phyloP scores from a whole-genome alignment of 2,329 filamentous ascomycete genomes.

The Phialophora tarda region DNA sequence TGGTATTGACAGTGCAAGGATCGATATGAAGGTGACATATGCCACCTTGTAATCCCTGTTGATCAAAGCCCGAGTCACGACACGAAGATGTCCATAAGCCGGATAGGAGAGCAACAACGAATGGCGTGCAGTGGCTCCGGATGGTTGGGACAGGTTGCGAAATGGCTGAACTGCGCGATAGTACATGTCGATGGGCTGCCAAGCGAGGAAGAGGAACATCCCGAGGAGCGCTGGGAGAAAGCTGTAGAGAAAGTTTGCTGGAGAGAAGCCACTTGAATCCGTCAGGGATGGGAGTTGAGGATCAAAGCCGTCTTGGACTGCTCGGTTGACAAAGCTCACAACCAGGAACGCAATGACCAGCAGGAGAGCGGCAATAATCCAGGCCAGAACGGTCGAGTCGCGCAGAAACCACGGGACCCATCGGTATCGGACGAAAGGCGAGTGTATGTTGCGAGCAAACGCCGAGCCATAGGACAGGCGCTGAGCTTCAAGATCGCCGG shows the following conservation, averaged over 20 bases:
- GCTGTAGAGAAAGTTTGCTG: conserved; percentile 85
- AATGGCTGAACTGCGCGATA: conserved; percentile 66
- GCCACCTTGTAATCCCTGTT: conserved; percentile 65
- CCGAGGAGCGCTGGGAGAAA: conserved; percentile 66
- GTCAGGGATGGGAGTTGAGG: conserved; percentile 70
- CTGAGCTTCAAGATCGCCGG: conserved; percentile 47
- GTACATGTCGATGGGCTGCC: conserved; percentile 65
- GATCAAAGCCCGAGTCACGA: conserved; percentile 58
- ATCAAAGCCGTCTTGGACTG: conserved; percentile 71
- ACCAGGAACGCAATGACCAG: conserved; percentile 74
- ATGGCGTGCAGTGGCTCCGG: conserved; percentile 60
- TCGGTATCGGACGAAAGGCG: conserved; percentile 62
- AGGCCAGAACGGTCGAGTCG: conserved; percentile 68
- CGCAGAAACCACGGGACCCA: conserved; percentile 80
- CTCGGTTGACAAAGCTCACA: conserved; percentile 75
- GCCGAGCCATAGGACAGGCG: conserved; percentile 49
- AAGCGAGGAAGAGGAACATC: conserved; percentile 63
- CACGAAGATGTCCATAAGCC: conserved; percentile 58
- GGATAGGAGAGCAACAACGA: conserved; percentile 64
- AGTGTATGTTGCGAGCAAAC: conserved; percentile 59
- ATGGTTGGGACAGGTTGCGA: conserved; percentile 57
- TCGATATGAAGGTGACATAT: conserved; percentile 60
- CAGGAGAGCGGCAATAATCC: conserved; percentile 64
- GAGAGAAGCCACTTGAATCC: conserved; percentile 71
- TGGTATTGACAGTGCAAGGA: conserved; percentile 60